These are phyloP conservation scores for Candolleomyces efflorescens DNA, from an alignment of 768 basidiomycete genomes.

Conservation along the genomic window DNA sequence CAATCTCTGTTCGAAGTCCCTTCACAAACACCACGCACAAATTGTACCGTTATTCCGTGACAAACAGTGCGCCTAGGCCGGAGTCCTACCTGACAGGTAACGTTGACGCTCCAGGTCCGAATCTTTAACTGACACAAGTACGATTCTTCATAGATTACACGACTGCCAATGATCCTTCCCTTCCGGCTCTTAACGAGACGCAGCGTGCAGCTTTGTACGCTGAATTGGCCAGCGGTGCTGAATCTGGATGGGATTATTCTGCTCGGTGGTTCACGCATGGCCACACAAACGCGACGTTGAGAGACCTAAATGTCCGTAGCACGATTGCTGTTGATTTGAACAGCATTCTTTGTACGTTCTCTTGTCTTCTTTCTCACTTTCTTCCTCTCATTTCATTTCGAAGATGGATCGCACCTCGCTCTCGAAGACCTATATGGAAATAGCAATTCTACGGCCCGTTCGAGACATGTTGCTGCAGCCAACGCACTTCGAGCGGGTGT, in stretches of 20 bases:
- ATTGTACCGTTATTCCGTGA: slow-evolving; percentile 72
- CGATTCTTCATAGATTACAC: slow-evolving; percentile 52
- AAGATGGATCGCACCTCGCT: slow-evolving; percentile 61
- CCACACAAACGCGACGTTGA: slow-evolving; percentile 45
- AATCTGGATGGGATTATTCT: slow-evolving; percentile 61
- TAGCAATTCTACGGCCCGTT: slow-evolving; percentile 39
- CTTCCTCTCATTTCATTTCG: neutral
- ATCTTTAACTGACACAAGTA: neutral
- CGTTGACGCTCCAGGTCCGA: neutral
- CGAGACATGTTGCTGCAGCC: slow-evolving; percentile 54
- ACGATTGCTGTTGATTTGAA: slow-evolving; percentile 78
- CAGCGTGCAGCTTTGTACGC: slow-evolving; percentile 68
- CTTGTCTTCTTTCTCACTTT: neutral
- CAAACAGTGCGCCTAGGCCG: slow-evolving; percentile 83
- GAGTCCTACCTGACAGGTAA: slow-evolving; percentile 71
- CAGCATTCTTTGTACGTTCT: slow-evolving; percentile 70
- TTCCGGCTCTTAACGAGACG: slow-evolving; percentile 55
- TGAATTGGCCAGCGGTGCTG: slow-evolving; percentile 86
- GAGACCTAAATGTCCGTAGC: slow-evolving; percentile 66
- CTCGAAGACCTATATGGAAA: slow-evolving; percentile 57
- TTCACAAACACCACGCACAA: slow-evolving; percentile 62
- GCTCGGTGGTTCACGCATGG: slow-evolving; percentile 41
- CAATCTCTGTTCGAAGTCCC: slow-evolving; percentile 61
- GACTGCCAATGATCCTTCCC: slow-evolving; percentile 65
- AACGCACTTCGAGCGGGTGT: slow-evolving; percentile 59